These are phyloP conservation scores for Nicotiana paniculata DNA, from an alignment of 257 asterid species.

Conservation along the genomic window DNA sequence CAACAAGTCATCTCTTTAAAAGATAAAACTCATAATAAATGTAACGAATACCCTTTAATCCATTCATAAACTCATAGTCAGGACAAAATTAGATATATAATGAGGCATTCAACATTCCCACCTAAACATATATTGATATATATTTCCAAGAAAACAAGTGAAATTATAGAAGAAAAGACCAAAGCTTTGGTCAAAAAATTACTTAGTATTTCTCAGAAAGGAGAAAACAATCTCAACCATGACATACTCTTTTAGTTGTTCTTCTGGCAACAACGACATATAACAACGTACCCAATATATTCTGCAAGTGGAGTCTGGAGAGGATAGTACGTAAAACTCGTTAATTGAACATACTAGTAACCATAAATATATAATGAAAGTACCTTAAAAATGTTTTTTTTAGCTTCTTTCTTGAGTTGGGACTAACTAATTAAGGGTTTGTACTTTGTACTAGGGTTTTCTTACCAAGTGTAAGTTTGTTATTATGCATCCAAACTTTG, in stretches of 20 bases:
- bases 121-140: neutral
- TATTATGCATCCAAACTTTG: conserved; percentile 87
- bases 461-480: conserved; percentile 77
- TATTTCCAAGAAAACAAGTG: neutral
- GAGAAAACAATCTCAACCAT: too few relatives aligned
- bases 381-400: too few relatives aligned
- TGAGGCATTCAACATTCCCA: neutral
- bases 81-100: neutral
- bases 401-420: neutral
- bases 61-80: conserved; percentile 13
- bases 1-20: neutral
- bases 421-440: neutral
- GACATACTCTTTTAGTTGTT: neutral
- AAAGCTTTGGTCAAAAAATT: neutral
- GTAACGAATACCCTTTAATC: neutral
- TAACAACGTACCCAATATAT: too few relatives aligned
- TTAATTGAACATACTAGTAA: too few relatives aligned
- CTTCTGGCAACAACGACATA: too few relatives aligned
- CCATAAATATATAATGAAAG: too few relatives aligned
- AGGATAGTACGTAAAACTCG: too few relatives aligned
- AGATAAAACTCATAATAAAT: neutral
- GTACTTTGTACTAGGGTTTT: conserved; percentile 27
- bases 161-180: neutral
- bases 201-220: neutral
- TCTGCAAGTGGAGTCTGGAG: too few relatives aligned